A percentile compares a stretch with the other conserved stretches of the same genome.
These are phyloP conservation scores for Plantago coronopus DNA, from an alignment of 305 asterid genomes.

Conservation along the genomic window DNA sequence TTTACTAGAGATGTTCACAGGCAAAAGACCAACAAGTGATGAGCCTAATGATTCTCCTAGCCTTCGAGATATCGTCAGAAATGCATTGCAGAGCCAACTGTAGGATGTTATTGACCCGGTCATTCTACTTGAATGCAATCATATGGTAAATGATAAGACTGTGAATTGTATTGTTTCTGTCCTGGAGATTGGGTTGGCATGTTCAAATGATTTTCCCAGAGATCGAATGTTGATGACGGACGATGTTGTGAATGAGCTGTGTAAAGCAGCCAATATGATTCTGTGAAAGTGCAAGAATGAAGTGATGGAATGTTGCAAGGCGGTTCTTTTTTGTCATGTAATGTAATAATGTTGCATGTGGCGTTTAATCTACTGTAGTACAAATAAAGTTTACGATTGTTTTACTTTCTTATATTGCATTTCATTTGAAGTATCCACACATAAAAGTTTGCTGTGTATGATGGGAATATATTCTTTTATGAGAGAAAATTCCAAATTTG, in stretches of 20 bases:
- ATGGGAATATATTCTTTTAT: too few relatives aligned
- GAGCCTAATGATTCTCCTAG: neutral
- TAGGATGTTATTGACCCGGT: neutral
- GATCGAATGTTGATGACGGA: conserved; percentile 3
- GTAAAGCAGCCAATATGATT: too few relatives aligned
- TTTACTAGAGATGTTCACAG: neutral
- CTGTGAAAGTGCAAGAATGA: too few relatives aligned
- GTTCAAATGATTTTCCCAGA: neutral
- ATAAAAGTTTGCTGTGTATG: too few relatives aligned
- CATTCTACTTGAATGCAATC: neutral
- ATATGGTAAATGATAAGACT: neutral
- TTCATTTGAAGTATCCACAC: too few relatives aligned
- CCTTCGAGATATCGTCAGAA: neutral
- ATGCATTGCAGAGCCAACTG: neutral
- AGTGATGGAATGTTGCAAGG: too few relatives aligned
- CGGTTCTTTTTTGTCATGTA: too few relatives aligned
- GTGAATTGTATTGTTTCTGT: neutral
- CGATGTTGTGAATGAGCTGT: neutral
- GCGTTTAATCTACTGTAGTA: too few relatives aligned
- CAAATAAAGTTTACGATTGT: too few relatives aligned
- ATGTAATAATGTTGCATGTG: too few relatives aligned
- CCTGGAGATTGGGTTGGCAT: conserved; percentile 2
- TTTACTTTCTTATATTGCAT: too few relatives aligned
- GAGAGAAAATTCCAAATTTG: too few relatives aligned
- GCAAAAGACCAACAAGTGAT: neutral